Evolutionary conservation across 2,329 filamentous ascomycete species (phyloP).

Genomic region (Coniochaeta hoffmannii): DNA sequence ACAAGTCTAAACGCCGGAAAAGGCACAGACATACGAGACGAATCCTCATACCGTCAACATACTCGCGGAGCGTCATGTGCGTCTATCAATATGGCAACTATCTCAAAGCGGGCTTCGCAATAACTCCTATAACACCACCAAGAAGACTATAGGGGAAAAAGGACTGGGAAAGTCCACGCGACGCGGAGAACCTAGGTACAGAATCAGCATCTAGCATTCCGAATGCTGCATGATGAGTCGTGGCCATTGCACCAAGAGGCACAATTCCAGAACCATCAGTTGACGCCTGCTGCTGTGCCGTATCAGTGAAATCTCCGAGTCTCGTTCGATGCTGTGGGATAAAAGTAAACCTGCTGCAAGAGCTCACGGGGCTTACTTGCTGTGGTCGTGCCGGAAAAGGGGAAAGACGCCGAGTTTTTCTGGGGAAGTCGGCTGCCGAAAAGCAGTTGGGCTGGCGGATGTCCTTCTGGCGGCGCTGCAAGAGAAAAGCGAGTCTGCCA

Average conservation of each 20-base stretch:
- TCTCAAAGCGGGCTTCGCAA: not conserved
- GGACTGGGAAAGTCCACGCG: not conserved
- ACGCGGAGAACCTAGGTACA: not conserved
- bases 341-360: slow-evolving; percentile 1
- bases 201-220: slow-evolving; percentile 1
- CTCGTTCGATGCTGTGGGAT: not conserved
- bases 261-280: not conserved
- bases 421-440: not conserved
- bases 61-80: not conserved
- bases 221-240: not conserved
- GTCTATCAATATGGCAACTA: not conserved
- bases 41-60: not conserved
- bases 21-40: not conserved
- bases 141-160: not conserved
- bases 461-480: not conserved
- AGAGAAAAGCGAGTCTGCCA: not conserved
- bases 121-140: not conserved
- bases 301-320: not conserved
- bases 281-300: not conserved
- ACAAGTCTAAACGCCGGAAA: no score
- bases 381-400: not conserved
- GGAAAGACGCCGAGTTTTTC: not conserved
- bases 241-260: not conserved
- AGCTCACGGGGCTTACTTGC: not conserved
- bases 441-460: not conserved